Evolutionary conservation across 176 grass and related monocot species (phyloP).

Genomic region (Juncus inflexus): DNA sequence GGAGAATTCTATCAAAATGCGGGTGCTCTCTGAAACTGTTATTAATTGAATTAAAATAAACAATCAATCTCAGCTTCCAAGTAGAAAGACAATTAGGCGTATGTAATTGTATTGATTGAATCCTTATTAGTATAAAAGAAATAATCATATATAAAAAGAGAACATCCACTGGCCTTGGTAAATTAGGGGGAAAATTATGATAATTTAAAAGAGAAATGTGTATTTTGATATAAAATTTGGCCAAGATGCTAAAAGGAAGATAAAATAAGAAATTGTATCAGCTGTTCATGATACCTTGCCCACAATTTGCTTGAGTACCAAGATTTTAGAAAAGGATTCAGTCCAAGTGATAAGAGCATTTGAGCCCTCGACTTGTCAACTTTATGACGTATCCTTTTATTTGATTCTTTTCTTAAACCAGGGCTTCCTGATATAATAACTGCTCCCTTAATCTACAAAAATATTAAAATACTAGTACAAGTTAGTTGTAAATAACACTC

Average conservation of each 20-base stretch:
- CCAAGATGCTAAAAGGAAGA: background rate
- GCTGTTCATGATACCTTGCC: conserved; percentile 47
- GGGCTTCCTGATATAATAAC: conserved; percentile 89
- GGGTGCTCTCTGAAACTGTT: conserved; percentile 72
- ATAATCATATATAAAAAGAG: background rate
- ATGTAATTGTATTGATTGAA: background rate
- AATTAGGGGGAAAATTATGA: too few species aligned
- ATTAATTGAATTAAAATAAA: conserved; percentile 14
- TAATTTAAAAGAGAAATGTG: too few species aligned
- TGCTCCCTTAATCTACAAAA: conserved; percentile 63
- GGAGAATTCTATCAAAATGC: conserved; percentile 49
- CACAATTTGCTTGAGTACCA: conserved; percentile 84
- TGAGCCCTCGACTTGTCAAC: conserved; percentile 74
- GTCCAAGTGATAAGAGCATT: conserved; percentile 55
- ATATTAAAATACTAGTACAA: background rate
- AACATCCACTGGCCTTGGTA: too few species aligned
- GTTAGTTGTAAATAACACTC: background rate
- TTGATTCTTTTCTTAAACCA: conserved; percentile 61
- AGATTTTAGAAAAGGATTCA: conserved; percentile 62
- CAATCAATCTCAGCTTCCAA: conserved; percentile 23
- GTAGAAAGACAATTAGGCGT: background rate
- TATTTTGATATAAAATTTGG: too few species aligned
- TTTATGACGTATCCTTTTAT: conserved; percentile 44
- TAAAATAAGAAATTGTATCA: conserved; percentile 13
- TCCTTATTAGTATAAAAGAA: background rate